These are phyloP conservation scores for Ustilago xerochloae DNA, from an alignment of 1,284 basidiomycete genomes.

Conservation along the genomic window DNA sequence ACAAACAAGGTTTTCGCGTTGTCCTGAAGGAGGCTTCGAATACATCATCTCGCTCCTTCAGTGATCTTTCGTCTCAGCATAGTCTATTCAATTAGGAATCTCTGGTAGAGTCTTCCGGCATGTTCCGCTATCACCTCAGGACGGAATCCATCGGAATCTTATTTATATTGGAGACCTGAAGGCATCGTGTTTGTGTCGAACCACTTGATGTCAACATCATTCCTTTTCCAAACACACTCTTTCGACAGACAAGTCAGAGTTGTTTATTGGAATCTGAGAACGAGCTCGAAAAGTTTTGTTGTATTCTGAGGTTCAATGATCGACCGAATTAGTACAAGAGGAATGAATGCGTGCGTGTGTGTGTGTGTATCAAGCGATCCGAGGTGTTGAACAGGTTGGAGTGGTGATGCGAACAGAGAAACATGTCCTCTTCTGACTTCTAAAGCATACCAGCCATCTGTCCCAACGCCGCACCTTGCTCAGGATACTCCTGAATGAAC, in stretches of 20 bases:
- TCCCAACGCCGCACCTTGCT: slow-evolving; percentile 59
- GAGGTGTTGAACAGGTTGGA: neutral
- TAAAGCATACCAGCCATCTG: slow-evolving; percentile 61
- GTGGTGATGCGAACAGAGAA: neutral
- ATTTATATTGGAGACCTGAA: too few species aligned
- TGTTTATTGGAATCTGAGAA: neutral
- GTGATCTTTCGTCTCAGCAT: too few species aligned
- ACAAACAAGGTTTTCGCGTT: neutral
- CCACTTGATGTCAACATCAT: too few species aligned
- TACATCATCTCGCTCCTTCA: too few species aligned
- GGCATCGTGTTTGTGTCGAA: too few species aligned
- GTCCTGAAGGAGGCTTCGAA: neutral
- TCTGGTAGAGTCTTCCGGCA: too few species aligned
- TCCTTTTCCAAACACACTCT: neutral
- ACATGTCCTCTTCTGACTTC: neutral
- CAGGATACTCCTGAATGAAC: slow-evolving; percentile 65
- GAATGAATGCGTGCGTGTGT: neutral
- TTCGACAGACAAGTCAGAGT: neutral
- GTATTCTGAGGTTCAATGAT: neutral
- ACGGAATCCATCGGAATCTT: too few species aligned
- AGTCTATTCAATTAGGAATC: too few species aligned
- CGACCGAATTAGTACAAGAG: neutral
- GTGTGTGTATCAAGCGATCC: neutral
- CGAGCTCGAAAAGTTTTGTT: neutral
- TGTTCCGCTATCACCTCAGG: too few species aligned